Evolutionary conservation across 2,329 filamentous ascomycete species (phyloP).

Genomic region (Neonectria faginata): DNA sequence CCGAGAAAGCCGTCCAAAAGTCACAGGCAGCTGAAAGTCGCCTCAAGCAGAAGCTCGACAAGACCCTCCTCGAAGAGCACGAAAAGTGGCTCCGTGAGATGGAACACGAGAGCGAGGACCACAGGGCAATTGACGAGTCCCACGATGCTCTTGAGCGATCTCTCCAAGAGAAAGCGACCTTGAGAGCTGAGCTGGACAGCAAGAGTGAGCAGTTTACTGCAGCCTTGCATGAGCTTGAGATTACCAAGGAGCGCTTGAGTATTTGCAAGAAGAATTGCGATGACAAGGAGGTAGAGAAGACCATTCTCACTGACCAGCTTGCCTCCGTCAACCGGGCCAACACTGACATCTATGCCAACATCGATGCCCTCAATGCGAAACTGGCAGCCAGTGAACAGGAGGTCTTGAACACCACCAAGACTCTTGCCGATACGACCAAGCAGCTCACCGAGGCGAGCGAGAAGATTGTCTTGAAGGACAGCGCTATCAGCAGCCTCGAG

Average conservation of each 20-base stretch:
- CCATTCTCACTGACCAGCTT: conserved; percentile 4
- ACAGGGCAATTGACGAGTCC: neutral
- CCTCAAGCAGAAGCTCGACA: conserved; percentile 12
- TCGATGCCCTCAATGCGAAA: conserved; percentile 6
- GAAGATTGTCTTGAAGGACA: neutral
- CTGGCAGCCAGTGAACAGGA: conserved; percentile 4
- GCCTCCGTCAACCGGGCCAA: conserved; percentile 3
- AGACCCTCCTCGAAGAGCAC: conserved; percentile 12
- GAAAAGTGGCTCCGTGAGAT: conserved; percentile 4
- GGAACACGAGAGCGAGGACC: conserved; percentile 8
- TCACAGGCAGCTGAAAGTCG: conserved; percentile 4
- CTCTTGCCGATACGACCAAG: neutral
- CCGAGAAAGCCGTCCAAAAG: conserved; percentile 5
- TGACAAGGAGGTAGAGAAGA: conserved; percentile 4
- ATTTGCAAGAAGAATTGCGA: conserved; percentile 11
- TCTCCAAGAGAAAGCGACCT: conserved; percentile 7
- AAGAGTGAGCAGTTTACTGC: conserved; percentile 5
- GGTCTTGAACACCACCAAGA: neutral
- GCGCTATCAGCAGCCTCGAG: conserved; percentile 10
- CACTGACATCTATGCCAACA: neutral
- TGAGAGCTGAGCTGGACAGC: conserved; percentile 7
- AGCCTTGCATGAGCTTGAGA: neutral
- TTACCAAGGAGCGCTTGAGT: neutral
- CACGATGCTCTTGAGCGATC: conserved; percentile 9
- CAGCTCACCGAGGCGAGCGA: conserved; percentile 5